A percentile compares a stretch with the other conserved stretches of the same genome.
phyloP scores from a whole-genome alignment of 108 stramenopile genomes.

The Heterococcus sp. region DNA sequence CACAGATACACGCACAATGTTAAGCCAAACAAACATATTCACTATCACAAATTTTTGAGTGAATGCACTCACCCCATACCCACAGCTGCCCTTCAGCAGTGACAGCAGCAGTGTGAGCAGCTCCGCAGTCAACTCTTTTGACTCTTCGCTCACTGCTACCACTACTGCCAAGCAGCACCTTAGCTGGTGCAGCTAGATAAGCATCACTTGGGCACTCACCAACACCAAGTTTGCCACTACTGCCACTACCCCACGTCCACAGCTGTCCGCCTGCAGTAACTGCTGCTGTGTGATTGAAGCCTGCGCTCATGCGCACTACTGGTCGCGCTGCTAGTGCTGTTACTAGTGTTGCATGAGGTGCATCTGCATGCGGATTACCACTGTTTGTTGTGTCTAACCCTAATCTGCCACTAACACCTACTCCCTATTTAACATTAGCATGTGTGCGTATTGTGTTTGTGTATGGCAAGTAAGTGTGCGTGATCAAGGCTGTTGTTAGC shows the following conservation, averaged over 20 bases:
- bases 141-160: neutral
- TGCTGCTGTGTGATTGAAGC: conserved; percentile 56
- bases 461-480: neutral
- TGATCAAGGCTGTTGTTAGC: neutral
- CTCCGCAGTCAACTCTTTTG: conserved; percentile 57
- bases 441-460: neutral
- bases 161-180: neutral
- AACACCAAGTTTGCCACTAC: conserved; percentile 62
- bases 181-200: conserved; percentile 47
- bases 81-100: conserved; percentile 58
- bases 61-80: conserved; percentile 61
- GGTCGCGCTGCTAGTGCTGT: conserved; percentile 39
- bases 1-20: too few relatives aligned
- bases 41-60: too few relatives aligned
- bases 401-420: conserved; percentile 48
- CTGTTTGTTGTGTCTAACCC: conserved; percentile 39
- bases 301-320: conserved; percentile 56
- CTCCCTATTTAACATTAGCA: conserved; percentile 11
- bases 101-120: conserved; percentile 63
- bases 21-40: too few relatives aligned
- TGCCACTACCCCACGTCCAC: conserved; percentile 64
- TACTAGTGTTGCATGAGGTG: conserved; percentile 34
- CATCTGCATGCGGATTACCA: conserved; percentile 45
- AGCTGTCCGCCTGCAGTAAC: conserved; percentile 59
- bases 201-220: conserved; percentile 46